A percentile compares a stretch with the other conserved stretches of the same genome.
Evolutionary conservation across 768 basidiomycete genomes (phyloP).

Genomic region (Fistulinella prunicolor): DNA sequence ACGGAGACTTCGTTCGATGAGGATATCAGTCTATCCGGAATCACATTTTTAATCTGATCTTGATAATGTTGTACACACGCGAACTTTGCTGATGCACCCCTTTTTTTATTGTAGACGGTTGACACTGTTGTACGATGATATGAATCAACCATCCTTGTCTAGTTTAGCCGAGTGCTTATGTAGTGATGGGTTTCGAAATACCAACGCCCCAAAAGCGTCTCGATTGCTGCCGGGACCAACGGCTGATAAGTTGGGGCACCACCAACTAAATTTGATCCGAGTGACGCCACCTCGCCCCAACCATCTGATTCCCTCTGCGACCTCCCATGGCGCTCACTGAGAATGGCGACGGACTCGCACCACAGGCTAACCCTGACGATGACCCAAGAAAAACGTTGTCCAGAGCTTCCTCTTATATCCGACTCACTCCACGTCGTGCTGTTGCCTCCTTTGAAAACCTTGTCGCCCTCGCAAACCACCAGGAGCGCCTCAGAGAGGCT

Average conservation of each 20-base stretch:
- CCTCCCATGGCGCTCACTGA: slow-evolving; percentile 4
- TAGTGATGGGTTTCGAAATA: too few species aligned
- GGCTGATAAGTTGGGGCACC: neutral
- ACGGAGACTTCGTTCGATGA: slow-evolving; percentile 70
- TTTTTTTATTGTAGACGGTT: slow-evolving; percentile 7
- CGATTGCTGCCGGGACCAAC: neutral
- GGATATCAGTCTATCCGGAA: slow-evolving; percentile 42
- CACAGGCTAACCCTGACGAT: neutral
- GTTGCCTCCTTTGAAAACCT: slow-evolving; percentile 82
- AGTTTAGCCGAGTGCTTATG: too few species aligned
- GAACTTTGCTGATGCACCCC: slow-evolving; percentile 9
- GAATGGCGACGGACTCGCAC: slow-evolving; percentile 4
- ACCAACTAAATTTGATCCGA: neutral
- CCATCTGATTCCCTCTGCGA: neutral
- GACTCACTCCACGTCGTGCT: slow-evolving; percentile 51
- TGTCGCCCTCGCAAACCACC: slow-evolving; percentile 80
- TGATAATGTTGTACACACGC: neutral
- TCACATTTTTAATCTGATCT: slow-evolving; percentile 55
- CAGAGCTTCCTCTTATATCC: slow-evolving; percentile 39
- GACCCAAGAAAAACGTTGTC: slow-evolving; percentile 6
- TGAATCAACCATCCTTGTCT: slow-evolving; percentile 5
- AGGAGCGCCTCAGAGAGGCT: slow-evolving; percentile 69
- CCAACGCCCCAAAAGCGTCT: too few species aligned
- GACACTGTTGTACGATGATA: slow-evolving; percentile 12
- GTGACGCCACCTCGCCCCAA: neutral